A percentile compares a stretch with the other conserved stretches of the same genome.
Evolutionary conservation across 202 grass and related monocot genomes (phyloP).

Genomic region (Elaeis oleifera): DNA sequence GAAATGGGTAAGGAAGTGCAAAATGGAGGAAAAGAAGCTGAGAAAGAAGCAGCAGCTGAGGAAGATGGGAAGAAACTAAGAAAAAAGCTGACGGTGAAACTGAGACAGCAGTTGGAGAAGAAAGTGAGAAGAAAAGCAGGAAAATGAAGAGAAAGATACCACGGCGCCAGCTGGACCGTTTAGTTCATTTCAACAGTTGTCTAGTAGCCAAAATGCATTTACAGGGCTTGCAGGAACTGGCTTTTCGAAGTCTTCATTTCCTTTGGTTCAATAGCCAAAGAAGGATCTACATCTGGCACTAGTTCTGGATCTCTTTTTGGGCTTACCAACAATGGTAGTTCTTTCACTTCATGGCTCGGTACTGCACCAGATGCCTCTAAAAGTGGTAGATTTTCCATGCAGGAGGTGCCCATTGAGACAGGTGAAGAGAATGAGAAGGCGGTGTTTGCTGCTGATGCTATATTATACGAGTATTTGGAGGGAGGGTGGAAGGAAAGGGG

Average conservation of each 20-base stretch:
- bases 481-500: constrained; percentile 88
- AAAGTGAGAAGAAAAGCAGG: constrained; percentile 30
- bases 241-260: constrained; percentile 73
- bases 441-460: constrained; percentile 60
- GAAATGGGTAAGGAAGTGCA: constrained; percentile 37
- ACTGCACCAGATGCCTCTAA: constrained; percentile 34
- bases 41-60: constrained; percentile 26
- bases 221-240: constrained; percentile 78
- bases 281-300: constrained; percentile 27
- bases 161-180: constrained; percentile 19
- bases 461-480: constrained; percentile 79
- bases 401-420: constrained; percentile 74
- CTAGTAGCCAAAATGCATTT: constrained; percentile 96
- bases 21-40: constrained; percentile 25
- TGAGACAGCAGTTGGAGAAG: constrained; percentile 23
- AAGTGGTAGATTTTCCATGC: constrained; percentile 45
- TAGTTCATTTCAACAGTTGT: constrained; percentile 45
- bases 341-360: constrained; percentile 24
- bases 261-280: constrained; percentile 59
- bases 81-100: constrained; percentile 10
- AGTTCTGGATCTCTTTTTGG: constrained; percentile 32
- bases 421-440: constrained; percentile 92
- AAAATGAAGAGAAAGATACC: constrained; percentile 29
- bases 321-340: constrained; percentile 38
- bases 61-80: constrained; percentile 21